Conservation (phyloP, 23 red algal species). For the Gracilariopsis chorda region DNA sequence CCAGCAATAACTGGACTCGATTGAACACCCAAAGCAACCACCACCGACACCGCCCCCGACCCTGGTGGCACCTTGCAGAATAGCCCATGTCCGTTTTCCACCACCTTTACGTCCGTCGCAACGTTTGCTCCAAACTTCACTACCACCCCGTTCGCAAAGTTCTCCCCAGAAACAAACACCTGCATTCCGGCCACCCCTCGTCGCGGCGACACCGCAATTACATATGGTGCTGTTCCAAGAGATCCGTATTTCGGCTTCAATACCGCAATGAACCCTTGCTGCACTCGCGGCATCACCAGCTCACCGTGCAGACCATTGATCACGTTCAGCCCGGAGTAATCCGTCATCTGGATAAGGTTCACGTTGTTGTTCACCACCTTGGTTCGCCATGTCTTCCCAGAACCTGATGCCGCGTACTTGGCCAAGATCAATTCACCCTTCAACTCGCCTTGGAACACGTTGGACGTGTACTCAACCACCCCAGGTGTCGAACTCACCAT, state of each 20-base stretch:
- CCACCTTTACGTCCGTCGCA: neutral
- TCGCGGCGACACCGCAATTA: constrained; percentile 34
- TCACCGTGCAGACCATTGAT: constrained; percentile 28
- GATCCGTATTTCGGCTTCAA: constrained; percentile 9
- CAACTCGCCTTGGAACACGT: constrained; percentile 21
- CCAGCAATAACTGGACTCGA: neutral
- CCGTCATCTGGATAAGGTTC: neutral
- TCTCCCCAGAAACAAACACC: constrained; percentile 44
- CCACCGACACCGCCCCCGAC: constrained; percentile 16
- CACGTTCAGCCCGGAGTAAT: constrained; percentile 2
- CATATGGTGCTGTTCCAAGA: neutral
- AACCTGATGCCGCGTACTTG: constrained; percentile 33
- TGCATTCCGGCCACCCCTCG: neutral
- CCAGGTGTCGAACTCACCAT: constrained; percentile 39
- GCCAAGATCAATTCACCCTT: constrained; percentile 57
- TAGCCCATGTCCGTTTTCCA: neutral
- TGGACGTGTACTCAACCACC: constrained; percentile 31
- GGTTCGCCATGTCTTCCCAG: neutral
- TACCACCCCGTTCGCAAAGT: neutral
- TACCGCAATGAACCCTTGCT: constrained; percentile 18
- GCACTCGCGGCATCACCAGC: constrained; percentile 48
- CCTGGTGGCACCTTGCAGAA: constrained; percentile 31
- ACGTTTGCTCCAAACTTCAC: constrained; percentile 14
- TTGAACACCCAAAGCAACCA: neutral
- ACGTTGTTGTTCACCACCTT: constrained; percentile 1